Evolutionary conservation across 805 yeast species (phyloP).

Genomic region (Candida boleticola): DNA sequence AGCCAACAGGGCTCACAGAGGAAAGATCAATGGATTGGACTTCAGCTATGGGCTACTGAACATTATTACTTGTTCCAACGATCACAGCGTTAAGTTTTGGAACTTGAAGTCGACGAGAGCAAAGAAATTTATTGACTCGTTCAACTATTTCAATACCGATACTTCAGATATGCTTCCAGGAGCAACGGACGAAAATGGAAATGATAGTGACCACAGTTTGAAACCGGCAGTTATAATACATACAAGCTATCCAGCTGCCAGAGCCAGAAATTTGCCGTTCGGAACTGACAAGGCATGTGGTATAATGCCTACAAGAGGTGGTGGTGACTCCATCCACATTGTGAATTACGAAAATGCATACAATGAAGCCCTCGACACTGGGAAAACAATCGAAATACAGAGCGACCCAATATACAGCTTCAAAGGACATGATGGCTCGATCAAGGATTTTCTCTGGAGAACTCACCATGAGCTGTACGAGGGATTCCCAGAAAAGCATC

Average conservation of each 20-base stretch:
- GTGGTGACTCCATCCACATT: slow-evolving; percentile 60
- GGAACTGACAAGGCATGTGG: slow-evolving; percentile 75
- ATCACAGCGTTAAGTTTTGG: slow-evolving; percentile 81
- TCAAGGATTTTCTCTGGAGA: slow-evolving; percentile 89
- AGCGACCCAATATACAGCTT: slow-evolving; percentile 55
- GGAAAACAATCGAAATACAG: slow-evolving; percentile 21
- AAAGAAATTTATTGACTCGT: slow-evolving; percentile 10
- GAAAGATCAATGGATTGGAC: slow-evolving; percentile 87
- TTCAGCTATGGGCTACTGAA: slow-evolving; percentile 62
- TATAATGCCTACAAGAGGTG: slow-evolving; percentile 88
- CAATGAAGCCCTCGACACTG: slow-evolving; percentile 20
- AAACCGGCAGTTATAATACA: slow-evolving; percentile 57
- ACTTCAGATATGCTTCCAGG: slow-evolving; percentile 4
- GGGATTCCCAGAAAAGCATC: slow-evolving; percentile 43
- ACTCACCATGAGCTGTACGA: slow-evolving; percentile 37
- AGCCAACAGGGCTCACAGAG: slow-evolving; percentile 67
- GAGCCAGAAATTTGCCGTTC: slow-evolving; percentile 87
- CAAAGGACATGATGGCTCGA: slow-evolving; percentile 80
- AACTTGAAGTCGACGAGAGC: slow-evolving; percentile 41
- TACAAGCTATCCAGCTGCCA: slow-evolving; percentile 82
- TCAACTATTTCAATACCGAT: slow-evolving; percentile 18
- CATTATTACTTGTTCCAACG: slow-evolving; percentile 83
- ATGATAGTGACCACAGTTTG: not conserved
- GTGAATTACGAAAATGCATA: slow-evolving; percentile 46
- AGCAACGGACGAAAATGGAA: not conserved